Evolutionary conservation across 2,329 filamentous ascomycete genomes (phyloP), one percentile per base, ranked within the genome.

Genomic region (Ophiocordyceps polyrhachis-furcata): DNA sequence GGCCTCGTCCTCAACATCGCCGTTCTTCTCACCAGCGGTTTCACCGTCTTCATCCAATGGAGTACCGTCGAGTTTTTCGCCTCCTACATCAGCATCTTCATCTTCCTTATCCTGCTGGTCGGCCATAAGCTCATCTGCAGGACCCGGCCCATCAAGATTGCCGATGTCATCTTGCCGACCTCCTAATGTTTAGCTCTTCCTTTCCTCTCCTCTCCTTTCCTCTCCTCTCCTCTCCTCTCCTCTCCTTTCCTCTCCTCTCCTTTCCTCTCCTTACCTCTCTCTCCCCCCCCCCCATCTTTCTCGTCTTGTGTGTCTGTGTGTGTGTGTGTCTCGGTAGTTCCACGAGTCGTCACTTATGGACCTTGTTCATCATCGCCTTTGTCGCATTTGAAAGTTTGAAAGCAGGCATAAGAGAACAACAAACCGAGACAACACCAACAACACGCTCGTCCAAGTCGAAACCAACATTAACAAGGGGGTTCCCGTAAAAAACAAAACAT

Each of bases 11-110:
- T 81, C 62, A 79, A 72, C 58, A 48, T 71, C 3, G 57, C 83
- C 43, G 77, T 84, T 48, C 68, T 77, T 44, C 48, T 83, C 20
- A 83, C 80, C 0, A 78, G 78, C 54, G 81, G 80, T 4, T 84
- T 83, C 60, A 76, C 75, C 11, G 69, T 72, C 6, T 83, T 82
- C 55, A 76, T 83, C 38, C 51, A 68, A 8, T 83, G 79, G 73
- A 66, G 62, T 52, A 70, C 70, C 6, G 66, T 66, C 44, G 62
- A 68, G 41, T 84, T 83, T 52, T 81, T 83, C 49, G 68, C 74
- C 3, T 67, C 71, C 13, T 83, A 83, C 51, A 57, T 81, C 51
- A 79, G 75, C 49, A 54, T 83, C 46, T 73, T 82, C 23, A 55
- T 83, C 3, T 83, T 82, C 52, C 53, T 71, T 3, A 67, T 73